Evolutionary conservation across 495 filamentous ascomycete species (phyloP).

Genomic region (Podospora australis): DNA sequence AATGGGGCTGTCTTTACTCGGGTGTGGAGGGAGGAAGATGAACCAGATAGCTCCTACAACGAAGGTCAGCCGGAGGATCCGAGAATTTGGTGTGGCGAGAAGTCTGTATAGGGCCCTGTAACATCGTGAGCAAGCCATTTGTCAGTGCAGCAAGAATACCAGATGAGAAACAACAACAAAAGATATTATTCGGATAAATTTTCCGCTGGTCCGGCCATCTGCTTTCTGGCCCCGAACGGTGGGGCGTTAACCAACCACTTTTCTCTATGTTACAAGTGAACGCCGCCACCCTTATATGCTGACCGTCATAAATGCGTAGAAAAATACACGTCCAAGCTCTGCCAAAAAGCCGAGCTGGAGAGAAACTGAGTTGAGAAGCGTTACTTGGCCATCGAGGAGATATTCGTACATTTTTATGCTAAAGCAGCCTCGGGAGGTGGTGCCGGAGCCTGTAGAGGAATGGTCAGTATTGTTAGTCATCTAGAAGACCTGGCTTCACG

Average conservation of each 20-base stretch:
- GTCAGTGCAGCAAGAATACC: too few relatives aligned
- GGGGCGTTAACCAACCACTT: conserved; percentile 23
- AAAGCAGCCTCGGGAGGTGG: conserved; percentile 30
- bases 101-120: conserved; percentile 8
- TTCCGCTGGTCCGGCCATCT: conserved; percentile 14
- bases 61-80: conserved; percentile 10
- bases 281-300: conserved; percentile 28
- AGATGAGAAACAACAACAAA: conserved; percentile 9
- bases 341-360: conserved; percentile 15
- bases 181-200: conserved; percentile 26
- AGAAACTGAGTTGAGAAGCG: conserved; percentile 39
- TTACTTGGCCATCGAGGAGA: conserved; percentile 1
- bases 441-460: conserved; percentile 34
- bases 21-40: conserved; percentile 46
- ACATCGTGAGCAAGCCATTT: background rate
- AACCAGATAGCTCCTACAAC: conserved; percentile 10
- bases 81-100: conserved; percentile 8
- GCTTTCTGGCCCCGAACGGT: conserved; percentile 8
- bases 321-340: conserved; percentile 25
- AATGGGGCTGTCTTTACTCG: conserved; percentile 55
- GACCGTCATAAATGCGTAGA: conserved; percentile 31
- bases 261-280: conserved; percentile 38
- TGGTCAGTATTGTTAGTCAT: conserved; percentile 3
- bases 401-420: conserved; percentile 24
- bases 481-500: background rate